Evolutionary conservation across 257 asterid genomes (phyloP), one percentile per base, ranked within the genome.

Genomic region (Datura wrightii): DNA sequence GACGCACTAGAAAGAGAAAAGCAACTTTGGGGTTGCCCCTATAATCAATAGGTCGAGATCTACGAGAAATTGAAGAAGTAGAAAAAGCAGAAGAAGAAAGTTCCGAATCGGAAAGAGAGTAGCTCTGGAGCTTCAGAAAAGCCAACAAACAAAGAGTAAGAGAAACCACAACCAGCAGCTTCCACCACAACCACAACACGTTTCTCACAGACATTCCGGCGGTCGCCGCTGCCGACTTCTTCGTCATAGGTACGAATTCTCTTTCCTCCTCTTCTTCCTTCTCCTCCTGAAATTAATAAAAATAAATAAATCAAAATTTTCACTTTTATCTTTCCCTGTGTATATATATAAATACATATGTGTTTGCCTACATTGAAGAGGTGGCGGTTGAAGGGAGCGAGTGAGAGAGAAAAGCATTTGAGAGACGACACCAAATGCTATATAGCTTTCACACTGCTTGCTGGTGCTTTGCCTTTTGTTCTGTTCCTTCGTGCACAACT

Each of bases 1-100:
- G 88, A 82, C 97, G 91, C 53, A 90, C 91, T 24, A 95, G 92
- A 82, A 92, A 97, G 60, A 95, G 84, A 86, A 97, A 97, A 6
- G 99, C 97, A 86, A 97, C 85, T 89, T 93, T 97, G 2, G 97
- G 94, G 89, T 88, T 88, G 39, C 97, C 97, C 31, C n/a, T 67
- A 87, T 89, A 91, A 2, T 83, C 63, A 74, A 82, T 59, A 86
- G 86, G 58, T 16, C 94, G 90, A 66, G 93, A 86, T 85, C 87
- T 90, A 79, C 86, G 83, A 62, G 87, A 86, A 85, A 87, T 66
- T 74, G 86, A 52, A 52, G 91, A 72, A 79, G 85, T 41, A 60
- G 54, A 11, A 76, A 46, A 46, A 42, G 89, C 42, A 3, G 93
- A 83, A 60, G 86, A 36, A 15, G 46, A 36, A n/a, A 82, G 69